These are phyloP conservation scores for Escallonia rubra DNA, from an alignment of 129 eudicot genomes.

Conservation along the genomic window DNA sequence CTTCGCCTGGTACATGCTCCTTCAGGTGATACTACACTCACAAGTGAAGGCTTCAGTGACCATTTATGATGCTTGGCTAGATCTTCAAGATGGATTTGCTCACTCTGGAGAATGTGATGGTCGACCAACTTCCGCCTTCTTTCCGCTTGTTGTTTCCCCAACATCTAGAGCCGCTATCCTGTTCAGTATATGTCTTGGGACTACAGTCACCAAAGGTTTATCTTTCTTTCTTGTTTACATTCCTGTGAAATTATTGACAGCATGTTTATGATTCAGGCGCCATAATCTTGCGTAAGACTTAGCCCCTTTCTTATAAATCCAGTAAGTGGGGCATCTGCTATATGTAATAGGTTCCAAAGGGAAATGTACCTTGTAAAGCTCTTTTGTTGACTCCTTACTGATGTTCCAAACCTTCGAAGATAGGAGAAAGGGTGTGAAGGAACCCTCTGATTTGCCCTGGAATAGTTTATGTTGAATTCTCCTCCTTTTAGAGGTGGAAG, in stretches of 20 bases:
- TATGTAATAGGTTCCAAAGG: too few relatives aligned
- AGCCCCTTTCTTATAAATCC: background rate
- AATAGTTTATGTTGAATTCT: too few relatives aligned
- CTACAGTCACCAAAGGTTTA: conserved; percentile 38
- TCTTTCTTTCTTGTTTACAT: background rate
- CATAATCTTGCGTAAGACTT: too few relatives aligned
- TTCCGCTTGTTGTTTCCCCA: conserved; percentile 74
- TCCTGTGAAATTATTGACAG: too few relatives aligned
- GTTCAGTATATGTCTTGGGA: conserved; percentile 55
- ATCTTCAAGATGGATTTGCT: conserved; percentile 90
- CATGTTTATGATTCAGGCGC: too few relatives aligned
- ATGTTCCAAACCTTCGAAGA: too few relatives aligned
- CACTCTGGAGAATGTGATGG: conserved; percentile 60
- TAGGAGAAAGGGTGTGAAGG: too few relatives aligned
- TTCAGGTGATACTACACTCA: conserved; percentile 79
- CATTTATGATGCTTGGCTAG: conserved; percentile 93
- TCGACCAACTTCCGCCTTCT: conserved; percentile 69
- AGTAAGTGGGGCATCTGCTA: too few relatives aligned
- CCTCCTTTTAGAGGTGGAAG: too few relatives aligned
- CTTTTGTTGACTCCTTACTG: too few relatives aligned
- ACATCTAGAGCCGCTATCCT: conserved; percentile 72
- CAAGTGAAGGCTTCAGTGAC: conserved; percentile 88
- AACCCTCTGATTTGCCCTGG: too few relatives aligned
- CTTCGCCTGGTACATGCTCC: conserved; percentile 5
- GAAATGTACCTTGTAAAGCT: too few relatives aligned